Evolutionary conservation across 495 filamentous ascomycete genomes (phyloP).

Genomic region (Choiromyces venosus): DNA sequence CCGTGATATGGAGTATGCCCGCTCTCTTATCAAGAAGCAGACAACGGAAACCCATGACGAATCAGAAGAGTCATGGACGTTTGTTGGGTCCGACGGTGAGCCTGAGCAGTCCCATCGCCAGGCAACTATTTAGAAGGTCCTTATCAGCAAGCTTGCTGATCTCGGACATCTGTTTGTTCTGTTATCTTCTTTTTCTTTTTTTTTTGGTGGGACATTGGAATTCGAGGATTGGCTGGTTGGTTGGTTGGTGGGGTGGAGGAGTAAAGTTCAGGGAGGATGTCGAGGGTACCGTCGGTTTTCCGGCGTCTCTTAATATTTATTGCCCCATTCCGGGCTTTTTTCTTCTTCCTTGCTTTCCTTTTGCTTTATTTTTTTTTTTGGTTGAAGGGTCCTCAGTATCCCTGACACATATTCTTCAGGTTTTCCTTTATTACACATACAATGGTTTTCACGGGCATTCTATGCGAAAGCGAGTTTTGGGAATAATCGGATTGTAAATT

Average conservation of each 20-base stretch:
- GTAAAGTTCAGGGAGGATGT: neutral
- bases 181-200: neutral
- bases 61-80: slow-evolving; percentile 67
- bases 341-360: slow-evolving; percentile 11
- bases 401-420: neutral
- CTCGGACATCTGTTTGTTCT: neutral
- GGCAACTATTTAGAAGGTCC: neutral
- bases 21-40: slow-evolving; percentile 63
- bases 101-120: slow-evolving; percentile 43
- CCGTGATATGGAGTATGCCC: slow-evolving; percentile 93
- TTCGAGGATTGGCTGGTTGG: neutral
- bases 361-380: slow-evolving; percentile 9
- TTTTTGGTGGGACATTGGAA: neutral
- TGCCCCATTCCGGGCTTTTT: neutral
- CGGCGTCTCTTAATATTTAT: slow-evolving; percentile 22
- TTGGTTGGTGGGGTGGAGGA: neutral
- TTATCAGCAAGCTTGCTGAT: neutral
- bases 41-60: slow-evolving; percentile 52
- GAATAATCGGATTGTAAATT: neutral
- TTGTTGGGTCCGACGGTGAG: slow-evolving; percentile 63
- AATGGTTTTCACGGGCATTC: neutral
- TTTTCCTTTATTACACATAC: neutral
- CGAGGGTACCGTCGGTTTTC: slow-evolving; percentile 17
- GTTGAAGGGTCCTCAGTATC: neutral
- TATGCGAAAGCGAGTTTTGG: neutral